Evolutionary conservation across 345 rosid genomes (phyloP).

Genomic region (Dipteronia sinensis): DNA sequence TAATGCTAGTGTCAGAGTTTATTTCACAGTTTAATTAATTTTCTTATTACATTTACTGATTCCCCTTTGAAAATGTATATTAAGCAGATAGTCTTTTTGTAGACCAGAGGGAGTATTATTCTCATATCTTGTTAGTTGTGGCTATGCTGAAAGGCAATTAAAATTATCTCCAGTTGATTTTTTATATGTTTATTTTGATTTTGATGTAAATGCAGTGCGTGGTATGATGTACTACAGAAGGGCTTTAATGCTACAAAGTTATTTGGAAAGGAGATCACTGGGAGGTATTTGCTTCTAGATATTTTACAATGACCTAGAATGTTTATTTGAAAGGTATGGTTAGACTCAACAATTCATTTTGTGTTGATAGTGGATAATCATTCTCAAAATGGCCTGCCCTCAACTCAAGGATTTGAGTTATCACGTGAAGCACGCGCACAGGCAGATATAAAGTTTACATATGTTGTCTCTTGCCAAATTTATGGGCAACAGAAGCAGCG

Average conservation of each 20-base stretch:
- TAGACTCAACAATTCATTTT: constrained; percentile 30
- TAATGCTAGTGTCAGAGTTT: background rate
- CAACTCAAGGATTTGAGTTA: constrained; percentile 68
- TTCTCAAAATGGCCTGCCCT: constrained; percentile 46
- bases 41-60: background rate
- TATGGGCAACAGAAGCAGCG: constrained; percentile 96
- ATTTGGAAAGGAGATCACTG: constrained; percentile 70
- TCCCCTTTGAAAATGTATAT: background rate
- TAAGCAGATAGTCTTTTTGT: background rate
- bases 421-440: constrained; percentile 92
- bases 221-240: constrained; percentile 99
- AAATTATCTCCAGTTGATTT: constrained; percentile 15
- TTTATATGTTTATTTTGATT: constrained; percentile 21
- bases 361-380: constrained; percentile 52
- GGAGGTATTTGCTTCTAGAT: constrained; percentile 56
- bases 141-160: constrained; percentile 18
- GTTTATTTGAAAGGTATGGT: constrained; percentile 6
- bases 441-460: constrained; percentile 93
- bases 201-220: constrained; percentile 69
- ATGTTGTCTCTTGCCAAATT: constrained; percentile 97
- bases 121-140: constrained; percentile 1
- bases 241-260: constrained; percentile 97
- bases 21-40: background rate
- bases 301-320: background rate
- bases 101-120: background rate